Percentiles rank a stretch among this genome's conserved stretches.
Conservation (phyloP, 2,329 filamentous ascomycete genomes). For the Cladobotryum protrusum region DNA sequence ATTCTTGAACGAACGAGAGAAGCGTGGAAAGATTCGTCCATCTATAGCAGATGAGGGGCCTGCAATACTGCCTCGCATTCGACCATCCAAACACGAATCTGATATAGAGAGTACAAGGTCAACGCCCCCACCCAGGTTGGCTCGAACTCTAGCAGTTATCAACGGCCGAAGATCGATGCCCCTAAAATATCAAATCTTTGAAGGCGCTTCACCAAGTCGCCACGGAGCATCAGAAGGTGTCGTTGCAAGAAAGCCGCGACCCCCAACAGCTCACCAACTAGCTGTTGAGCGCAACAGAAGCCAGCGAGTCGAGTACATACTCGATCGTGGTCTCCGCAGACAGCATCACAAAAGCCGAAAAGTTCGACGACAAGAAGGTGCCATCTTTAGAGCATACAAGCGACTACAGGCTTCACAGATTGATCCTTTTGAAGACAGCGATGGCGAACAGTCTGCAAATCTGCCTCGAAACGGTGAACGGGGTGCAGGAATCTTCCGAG, state of each 20-base stretch:
- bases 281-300: conserved; percentile 74
- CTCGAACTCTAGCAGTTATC: conserved; percentile 18
- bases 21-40: conserved; percentile 41
- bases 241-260: conserved; percentile 59
- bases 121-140: conserved; percentile 34
- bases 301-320: conserved; percentile 73
- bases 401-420: conserved; percentile 50
- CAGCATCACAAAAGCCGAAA: conserved; percentile 60
- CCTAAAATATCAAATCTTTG: conserved; percentile 54
- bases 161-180: conserved; percentile 37
- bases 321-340: conserved; percentile 65
- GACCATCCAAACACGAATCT: conserved; percentile 55
- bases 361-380: conserved; percentile 56
- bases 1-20: conserved; percentile 57
- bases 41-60: conserved; percentile 45
- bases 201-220: conserved; percentile 54
- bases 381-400: conserved; percentile 59
- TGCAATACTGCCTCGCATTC: conserved; percentile 55
- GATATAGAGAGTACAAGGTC: conserved; percentile 40
- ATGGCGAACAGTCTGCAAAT: conserved; percentile 46
- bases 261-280: conserved; percentile 74
- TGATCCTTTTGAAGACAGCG: conserved; percentile 56
- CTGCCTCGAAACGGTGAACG: conserved; percentile 24
- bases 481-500: conserved; percentile 39
- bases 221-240: conserved; percentile 46